Conservation (phyloP, 306 rosid species). For the Gillenia trifoliata region DNA sequence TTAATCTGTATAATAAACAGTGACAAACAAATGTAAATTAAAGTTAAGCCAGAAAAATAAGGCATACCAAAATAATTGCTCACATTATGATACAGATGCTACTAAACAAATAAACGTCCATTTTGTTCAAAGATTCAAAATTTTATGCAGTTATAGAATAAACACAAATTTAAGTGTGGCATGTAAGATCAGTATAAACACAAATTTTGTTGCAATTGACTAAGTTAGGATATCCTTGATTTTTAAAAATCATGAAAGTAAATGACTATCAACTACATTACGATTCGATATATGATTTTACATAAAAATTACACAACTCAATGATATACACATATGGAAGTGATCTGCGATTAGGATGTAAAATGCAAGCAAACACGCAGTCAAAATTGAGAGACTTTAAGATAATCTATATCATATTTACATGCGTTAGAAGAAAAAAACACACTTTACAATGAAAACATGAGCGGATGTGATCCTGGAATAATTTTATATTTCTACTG, state of each 20-base stretch:
- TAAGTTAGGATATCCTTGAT: neutral
- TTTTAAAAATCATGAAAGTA: neutral
- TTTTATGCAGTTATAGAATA: too few relatives aligned
- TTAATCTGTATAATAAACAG: constrained; percentile 56
- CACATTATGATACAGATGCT: neutral
- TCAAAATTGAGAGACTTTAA: neutral
- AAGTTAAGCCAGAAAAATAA: neutral
- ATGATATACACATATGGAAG: neutral
- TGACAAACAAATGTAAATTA: constrained; percentile 1
- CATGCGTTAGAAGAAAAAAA: neutral
- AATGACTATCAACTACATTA: neutral
- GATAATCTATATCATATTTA: neutral
- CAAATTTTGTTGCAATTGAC: neutral
- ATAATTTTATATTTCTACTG: neutral
- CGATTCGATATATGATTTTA: too few relatives aligned
- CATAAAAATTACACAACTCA: neutral
- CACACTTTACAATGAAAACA: neutral
- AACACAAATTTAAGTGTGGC: neutral
- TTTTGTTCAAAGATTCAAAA: neutral
- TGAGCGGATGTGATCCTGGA: neutral
- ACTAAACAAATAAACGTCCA: neutral
- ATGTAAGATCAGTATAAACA: neutral
- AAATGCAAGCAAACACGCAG: neutral
- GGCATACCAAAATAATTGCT: neutral
- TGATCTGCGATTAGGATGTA: neutral